Evolutionary conservation across 1,284 basidiomycete genomes (phyloP).

Genomic region (Schizophyllum commune): DNA sequence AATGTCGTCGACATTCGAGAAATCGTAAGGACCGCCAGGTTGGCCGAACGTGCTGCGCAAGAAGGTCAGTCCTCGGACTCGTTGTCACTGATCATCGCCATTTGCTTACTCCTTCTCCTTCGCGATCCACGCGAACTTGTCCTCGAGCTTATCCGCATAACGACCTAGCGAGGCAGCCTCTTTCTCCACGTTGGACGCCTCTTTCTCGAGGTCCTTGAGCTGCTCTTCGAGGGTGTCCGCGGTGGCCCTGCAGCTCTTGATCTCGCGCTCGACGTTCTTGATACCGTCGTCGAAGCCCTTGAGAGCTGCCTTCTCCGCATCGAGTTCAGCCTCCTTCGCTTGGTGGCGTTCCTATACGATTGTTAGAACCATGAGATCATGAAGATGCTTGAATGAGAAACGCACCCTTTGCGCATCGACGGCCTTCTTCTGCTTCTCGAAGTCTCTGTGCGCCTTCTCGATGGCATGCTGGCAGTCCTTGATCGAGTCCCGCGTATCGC

Average conservation of each 20-base stretch:
- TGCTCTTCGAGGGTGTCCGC: constrained; percentile 68
- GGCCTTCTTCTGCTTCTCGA: constrained; percentile 51
- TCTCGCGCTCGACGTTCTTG: constrained; percentile 70
- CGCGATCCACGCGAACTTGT: constrained; percentile 82
- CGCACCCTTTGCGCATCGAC: constrained; percentile 48
- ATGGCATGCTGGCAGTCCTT: constrained; percentile 55
- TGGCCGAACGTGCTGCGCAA: constrained; percentile 70
- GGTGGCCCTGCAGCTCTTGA: constrained; percentile 77
- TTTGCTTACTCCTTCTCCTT: constrained; percentile 79
- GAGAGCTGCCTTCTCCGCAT: constrained; percentile 43
- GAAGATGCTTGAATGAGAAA: background rate
- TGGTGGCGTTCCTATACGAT: no score
- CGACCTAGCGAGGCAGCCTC: constrained; percentile 44
- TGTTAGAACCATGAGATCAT: background rate
- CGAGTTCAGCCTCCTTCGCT: constrained; percentile 59
- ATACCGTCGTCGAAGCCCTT: constrained; percentile 87
- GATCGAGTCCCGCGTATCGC: constrained; percentile 40
- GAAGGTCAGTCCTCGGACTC: background rate
- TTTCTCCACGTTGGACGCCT: constrained; percentile 40
- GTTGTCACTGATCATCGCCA: background rate
- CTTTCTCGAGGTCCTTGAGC: constrained; percentile 53
- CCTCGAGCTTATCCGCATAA: constrained; percentile 58
- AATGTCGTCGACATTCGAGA: constrained; percentile 61
- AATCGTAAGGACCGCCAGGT: constrained; percentile 79
- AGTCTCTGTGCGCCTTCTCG: constrained; percentile 54